Percentiles rank a stretch among this genome's conserved stretches.
Conservation (phyloP, 352 stramenopile genomes). For the Globisporangium iwayamae region DNA sequence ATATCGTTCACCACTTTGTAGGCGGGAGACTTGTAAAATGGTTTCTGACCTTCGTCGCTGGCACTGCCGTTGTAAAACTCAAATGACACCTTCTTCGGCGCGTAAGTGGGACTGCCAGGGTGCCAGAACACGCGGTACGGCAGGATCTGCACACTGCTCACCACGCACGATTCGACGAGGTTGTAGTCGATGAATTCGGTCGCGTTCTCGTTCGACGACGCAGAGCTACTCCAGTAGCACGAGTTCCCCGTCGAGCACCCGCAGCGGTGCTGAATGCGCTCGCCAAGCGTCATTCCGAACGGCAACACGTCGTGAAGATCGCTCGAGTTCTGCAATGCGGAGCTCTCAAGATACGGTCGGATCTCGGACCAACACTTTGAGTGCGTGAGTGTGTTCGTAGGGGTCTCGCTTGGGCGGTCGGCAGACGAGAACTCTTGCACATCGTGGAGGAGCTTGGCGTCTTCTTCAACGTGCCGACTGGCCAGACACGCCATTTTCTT, state of each 20-base stretch:
- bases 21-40: slow-evolving; percentile 53
- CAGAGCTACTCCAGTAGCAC: slow-evolving; percentile 86
- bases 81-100: slow-evolving; percentile 59
- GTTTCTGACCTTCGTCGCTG: not conserved
- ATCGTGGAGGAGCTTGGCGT: slow-evolving; percentile 36
- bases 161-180: slow-evolving; percentile 47
- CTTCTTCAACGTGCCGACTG: slow-evolving; percentile 25
- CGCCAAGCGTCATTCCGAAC: slow-evolving; percentile 47
- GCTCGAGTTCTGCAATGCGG: slow-evolving; percentile 30
- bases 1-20: slow-evolving; percentile 72
- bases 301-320: slow-evolving; percentile 31
- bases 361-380: slow-evolving; percentile 67
- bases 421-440: slow-evolving; percentile 52
- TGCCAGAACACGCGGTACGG: slow-evolving; percentile 83
- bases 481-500: slow-evolving; percentile 52
- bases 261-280: slow-evolving; percentile 62
- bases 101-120: slow-evolving; percentile 70
- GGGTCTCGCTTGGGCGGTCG: slow-evolving; percentile 47
- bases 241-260: slow-evolving; percentile 68
- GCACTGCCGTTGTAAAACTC: slow-evolving; percentile 49
- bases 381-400: slow-evolving; percentile 59
- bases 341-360: slow-evolving; percentile 23
- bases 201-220: slow-evolving; percentile 53
- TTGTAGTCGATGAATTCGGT: slow-evolving; percentile 77
- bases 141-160: slow-evolving; percentile 62